Conservation (phyloP, 1,139 yeast species). For the Taiozyma sp. region DNA sequence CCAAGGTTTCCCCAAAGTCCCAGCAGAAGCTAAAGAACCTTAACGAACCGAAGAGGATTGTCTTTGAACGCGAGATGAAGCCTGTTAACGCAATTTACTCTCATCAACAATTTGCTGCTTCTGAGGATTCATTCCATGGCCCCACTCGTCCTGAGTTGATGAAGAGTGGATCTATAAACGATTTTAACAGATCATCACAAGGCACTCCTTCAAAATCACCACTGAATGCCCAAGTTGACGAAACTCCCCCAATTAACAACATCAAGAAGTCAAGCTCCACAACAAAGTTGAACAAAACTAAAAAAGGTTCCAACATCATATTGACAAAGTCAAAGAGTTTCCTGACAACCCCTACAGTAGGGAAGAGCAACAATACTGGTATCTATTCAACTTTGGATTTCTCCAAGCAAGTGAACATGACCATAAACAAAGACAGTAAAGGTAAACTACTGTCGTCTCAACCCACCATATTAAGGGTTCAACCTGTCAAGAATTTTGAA, state of each 20-base stretch:
- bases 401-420: conserved; percentile 9
- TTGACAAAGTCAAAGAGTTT: conserved; percentile 22
- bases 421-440: neutral
- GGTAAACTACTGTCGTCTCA: neutral
- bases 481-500: conserved; percentile 18
- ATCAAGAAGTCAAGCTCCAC: conserved; percentile 20
- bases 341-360: conserved; percentile 7
- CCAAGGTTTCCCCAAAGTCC: neutral
- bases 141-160: neutral
- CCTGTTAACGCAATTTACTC: neutral
- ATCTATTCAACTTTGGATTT: conserved; percentile 22
- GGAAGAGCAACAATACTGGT: conserved; percentile 8
- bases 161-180: neutral
- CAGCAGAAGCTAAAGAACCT: neutral
- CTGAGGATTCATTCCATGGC: neutral
- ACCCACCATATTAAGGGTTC: conserved; percentile 7
- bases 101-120: neutral
- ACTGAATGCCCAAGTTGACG: neutral
- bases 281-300: conserved; percentile 16
- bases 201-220: conserved; percentile 1
- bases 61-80: neutral
- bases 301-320: conserved; percentile 12
- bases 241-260: conserved; percentile 7
- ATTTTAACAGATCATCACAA: neutral
- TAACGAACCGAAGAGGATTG: neutral